Base-by-base conservation (phyloP, 441 rosid genomes). In the Mallotus repandus region DNA sequence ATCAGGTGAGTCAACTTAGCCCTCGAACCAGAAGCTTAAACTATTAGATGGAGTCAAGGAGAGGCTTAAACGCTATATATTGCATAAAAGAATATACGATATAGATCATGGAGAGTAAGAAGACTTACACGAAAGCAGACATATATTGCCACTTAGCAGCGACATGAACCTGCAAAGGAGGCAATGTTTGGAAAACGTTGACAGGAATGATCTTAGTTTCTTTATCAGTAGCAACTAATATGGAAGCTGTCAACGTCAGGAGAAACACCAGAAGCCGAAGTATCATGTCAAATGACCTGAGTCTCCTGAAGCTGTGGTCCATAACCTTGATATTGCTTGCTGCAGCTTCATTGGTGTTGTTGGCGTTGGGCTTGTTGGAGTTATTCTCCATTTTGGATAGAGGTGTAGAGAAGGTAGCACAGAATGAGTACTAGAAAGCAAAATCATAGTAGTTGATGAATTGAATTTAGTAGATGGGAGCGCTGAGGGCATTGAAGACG, bases 91-190 rank as follows among this genome's bases (percentile, higher is more conserved):
- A 13, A n/a, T 21, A 22, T 12, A 15, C 2, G 63, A 4, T 22
- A 29, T 29, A 60, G 14, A 29, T 9, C 7, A 13, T 9, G 63
- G 41, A 22, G 41, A 38, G 41, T 18, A 59, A 22, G 41, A 25
- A 9, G 11, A 35, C 64, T 61, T 29, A 61, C 64, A 61, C 64
- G 14, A 15, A 38, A 5, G 64, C 64, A 12, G 64, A 61, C 18
- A 13, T 4, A 15, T 61, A 29, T 14, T 61, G 64, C 64, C 43
- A 60, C 64, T 60, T 60, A 60, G 64, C 64, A 60, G 45, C 6
- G 5, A 60, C n/a, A 60, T 18, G 64, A 60, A 60, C 64, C 4
- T 32, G 41, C 16, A 58, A 22, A 9, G 62, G 62, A 58, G 62
- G 62, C 62, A 58, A 25, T 4, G 12, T 22, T 12, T 1, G 63